These are phyloP conservation scores for Moricandia arvensis DNA, from an alignment of 345 rosid genomes.

Conservation along the genomic window DNA sequence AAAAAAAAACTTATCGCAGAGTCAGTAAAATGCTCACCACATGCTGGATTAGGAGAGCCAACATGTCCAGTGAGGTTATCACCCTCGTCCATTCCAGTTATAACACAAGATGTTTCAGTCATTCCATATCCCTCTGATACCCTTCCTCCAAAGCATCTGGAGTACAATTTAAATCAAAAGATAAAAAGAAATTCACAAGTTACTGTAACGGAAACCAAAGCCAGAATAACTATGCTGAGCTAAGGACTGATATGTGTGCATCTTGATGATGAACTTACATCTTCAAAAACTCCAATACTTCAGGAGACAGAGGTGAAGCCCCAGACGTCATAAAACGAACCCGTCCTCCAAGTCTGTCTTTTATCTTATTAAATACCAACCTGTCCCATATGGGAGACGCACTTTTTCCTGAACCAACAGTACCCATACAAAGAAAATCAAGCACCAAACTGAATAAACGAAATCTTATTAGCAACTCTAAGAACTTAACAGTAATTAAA, in stretches of 20 bases:
- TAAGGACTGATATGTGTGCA: background rate
- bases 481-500: background rate
- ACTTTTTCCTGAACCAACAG: constrained; percentile 60
- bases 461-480: constrained; percentile 2
- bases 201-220: background rate
- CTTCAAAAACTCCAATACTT: constrained; percentile 85
- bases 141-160: constrained; percentile 82
- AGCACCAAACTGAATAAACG: background rate
- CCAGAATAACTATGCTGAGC: background rate
- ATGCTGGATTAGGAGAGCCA: constrained; percentile 92
- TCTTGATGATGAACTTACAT: constrained; percentile 54
- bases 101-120: constrained; percentile 45
- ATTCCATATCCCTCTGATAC: constrained; percentile 43
- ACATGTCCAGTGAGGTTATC: constrained; percentile 74
- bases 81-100: constrained; percentile 38
- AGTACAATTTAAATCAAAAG: constrained; percentile 6
- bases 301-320: constrained; percentile 98
- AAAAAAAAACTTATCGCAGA: constrained; percentile 12
- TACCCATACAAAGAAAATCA: constrained; percentile 10
- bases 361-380: constrained; percentile 94
- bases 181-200: background rate
- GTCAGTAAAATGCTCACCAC: constrained; percentile 57
- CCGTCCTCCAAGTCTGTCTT: constrained; percentile 87
- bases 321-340: constrained; percentile 83
- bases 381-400: constrained; percentile 98